phyloP scores from a whole-genome alignment of 805 yeast genomes.

The Metschnikowia bowlesiae region DNA sequence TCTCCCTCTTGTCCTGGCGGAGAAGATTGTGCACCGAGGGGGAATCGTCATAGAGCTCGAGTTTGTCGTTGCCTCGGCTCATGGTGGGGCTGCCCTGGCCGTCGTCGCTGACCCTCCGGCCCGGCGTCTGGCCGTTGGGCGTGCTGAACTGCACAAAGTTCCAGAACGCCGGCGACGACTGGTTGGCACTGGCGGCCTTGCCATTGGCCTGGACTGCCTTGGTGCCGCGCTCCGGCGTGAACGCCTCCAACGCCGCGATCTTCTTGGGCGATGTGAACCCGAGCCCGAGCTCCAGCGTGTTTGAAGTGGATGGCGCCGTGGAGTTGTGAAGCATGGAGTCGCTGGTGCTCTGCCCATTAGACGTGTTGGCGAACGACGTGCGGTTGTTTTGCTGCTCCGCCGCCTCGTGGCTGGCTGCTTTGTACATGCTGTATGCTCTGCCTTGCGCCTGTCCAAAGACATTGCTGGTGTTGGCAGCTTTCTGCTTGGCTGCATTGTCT shows the following conservation, averaged over 20 bases:
- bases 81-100: slow-evolving; percentile 40
- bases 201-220: slow-evolving; percentile 19
- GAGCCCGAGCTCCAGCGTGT: slow-evolving; percentile 31
- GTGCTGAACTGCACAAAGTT: slow-evolving; percentile 75
- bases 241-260: slow-evolving; percentile 39
- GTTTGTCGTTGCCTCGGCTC: slow-evolving; percentile 17
- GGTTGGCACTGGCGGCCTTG: slow-evolving; percentile 37
- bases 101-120: slow-evolving; percentile 36
- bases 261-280: slow-evolving; percentile 42
- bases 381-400: not conserved
- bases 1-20: not conserved
- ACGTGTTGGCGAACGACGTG: slow-evolving; percentile 11
- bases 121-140: slow-evolving; percentile 42
- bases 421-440: slow-evolving; percentile 1
- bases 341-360: slow-evolving; percentile 12
- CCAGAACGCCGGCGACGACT: slow-evolving; percentile 90
- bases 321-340: slow-evolving; percentile 16
- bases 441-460: not conserved
- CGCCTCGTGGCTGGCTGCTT: not conserved
- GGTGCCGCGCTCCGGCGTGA: slow-evolving; percentile 42
- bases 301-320: slow-evolving; percentile 24
- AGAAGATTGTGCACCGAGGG: slow-evolving; percentile 5
- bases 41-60: slow-evolving; percentile 9
- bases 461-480: slow-evolving; percentile 9
- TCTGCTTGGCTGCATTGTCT: slow-evolving; percentile 24